Base-by-base conservation (phyloP, 2,329 filamentous ascomycete genomes). In the Sporothrix mexicana region DNA sequence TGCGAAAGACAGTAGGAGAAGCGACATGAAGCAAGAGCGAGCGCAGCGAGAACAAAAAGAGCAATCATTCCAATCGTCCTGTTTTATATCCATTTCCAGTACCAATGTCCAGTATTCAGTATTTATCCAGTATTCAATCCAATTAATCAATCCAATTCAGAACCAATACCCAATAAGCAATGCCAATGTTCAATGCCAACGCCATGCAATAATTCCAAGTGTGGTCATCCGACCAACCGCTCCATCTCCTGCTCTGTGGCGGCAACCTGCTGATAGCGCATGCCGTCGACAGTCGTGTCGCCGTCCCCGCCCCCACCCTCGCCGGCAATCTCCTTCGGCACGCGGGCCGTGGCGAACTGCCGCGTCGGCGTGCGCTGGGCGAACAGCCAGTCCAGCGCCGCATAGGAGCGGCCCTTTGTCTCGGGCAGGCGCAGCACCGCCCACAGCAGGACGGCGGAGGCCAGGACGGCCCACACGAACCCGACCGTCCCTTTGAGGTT, bases 301-400 rank as follows among this genome's bases (percentile, higher is more conserved):
- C 43, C 30, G 25, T 30, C 43, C 13, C n/a, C 62, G 23, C 13
- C 1, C 20, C 8, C 0, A 20, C 10, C 45, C 69, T 8, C 30
- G n/a, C 49, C 51, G 13, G 15, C 57, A 2, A 25, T n/a, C 10
- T 30, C 23, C 23, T 66, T 25, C 12, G 43, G 41, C 25, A 49
- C 69, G 17, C 1, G 7, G 0, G 55, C 41, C n/a, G 61, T 57
- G 13, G 68, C 71, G 73, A 74, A 76, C 73, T 77, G 78, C 70
- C 84, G 79, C 1, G 85, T 83, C 25, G 81, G 78, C 10, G 84
- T 78, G 10, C 78, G 76, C 30, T 80, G 78, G 75, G 87, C 84
- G 76, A 90, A 90, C 73, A 90, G 78, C 12, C 85, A 79, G 69
- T 89, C 87, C 1, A 90, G 81, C 79, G 90, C 88, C 51, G 84